Evolutionary conservation across 495 filamentous ascomycete species (phyloP).

Genomic region (Apiosordaria backusii): DNA sequence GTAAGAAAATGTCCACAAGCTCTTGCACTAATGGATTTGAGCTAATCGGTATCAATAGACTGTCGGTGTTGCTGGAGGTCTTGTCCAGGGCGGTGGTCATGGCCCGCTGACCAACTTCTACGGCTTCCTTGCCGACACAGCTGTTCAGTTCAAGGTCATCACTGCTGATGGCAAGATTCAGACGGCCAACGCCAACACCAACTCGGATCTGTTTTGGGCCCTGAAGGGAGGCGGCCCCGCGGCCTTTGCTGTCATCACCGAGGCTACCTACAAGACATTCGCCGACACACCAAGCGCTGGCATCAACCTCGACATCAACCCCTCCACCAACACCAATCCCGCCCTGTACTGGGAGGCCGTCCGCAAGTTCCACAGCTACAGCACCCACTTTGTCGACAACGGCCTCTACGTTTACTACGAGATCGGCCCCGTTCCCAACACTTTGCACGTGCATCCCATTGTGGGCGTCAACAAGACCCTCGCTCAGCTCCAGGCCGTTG

Average conservation of each 20-base stretch:
- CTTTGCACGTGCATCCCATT: slow-evolving; percentile 42
- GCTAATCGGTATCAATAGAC: slow-evolving; percentile 45
- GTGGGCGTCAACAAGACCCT: slow-evolving; percentile 43
- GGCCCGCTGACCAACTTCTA: slow-evolving; percentile 49
- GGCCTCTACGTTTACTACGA: slow-evolving; percentile 52
- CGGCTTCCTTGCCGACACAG: slow-evolving; percentile 55
- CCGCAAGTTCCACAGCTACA: slow-evolving; percentile 43
- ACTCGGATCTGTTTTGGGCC: slow-evolving; percentile 65
- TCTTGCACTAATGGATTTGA: slow-evolving; percentile 33
- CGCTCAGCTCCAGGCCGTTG: slow-evolving; percentile 36
- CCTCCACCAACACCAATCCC: slow-evolving; percentile 31
- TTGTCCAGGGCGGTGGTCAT: slow-evolving; percentile 57
- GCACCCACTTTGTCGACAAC: slow-evolving; percentile 37
- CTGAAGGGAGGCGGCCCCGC: slow-evolving; percentile 58
- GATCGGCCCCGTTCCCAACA: slow-evolving; percentile 25
- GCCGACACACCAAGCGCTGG: slow-evolving; percentile 40
- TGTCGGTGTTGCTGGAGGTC: slow-evolving; percentile 51
- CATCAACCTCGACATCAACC: slow-evolving; percentile 42
- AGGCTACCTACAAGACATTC: slow-evolving; percentile 49
- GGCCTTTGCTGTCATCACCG: slow-evolving; percentile 55
- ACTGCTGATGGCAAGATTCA: slow-evolving; percentile 51
- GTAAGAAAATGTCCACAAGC: slow-evolving; percentile 21
- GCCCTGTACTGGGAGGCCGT: slow-evolving; percentile 46
- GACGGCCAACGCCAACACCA: slow-evolving; percentile 46
- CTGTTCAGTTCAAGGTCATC: slow-evolving; percentile 55